Evolutionary conservation across 352 stramenopile species (phyloP).

Genomic region (Pythium coloratum): DNA sequence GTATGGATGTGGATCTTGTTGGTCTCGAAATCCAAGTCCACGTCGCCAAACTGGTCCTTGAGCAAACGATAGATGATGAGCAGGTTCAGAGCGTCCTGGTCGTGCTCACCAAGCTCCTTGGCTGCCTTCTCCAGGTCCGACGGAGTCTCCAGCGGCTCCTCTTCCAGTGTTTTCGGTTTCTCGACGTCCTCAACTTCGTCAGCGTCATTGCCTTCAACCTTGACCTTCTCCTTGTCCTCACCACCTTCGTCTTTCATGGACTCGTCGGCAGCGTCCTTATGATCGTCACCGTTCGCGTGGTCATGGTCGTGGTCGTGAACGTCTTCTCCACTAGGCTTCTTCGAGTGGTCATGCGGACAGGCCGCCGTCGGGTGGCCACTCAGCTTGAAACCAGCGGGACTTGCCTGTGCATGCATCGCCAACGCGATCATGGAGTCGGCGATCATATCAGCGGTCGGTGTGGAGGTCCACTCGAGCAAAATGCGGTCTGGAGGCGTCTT

Average conservation of each 20-base stretch:
- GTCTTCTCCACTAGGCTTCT: conserved; percentile 30
- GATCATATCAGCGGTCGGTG: conserved; percentile 94
- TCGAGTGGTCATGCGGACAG: conserved; percentile 80
- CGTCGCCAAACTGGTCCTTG: conserved; percentile 86
- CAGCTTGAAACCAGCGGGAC: conserved; percentile 80
- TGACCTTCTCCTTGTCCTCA: conserved; percentile 26
- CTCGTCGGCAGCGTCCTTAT: conserved; percentile 3
- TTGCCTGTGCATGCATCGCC: conserved; percentile 93
- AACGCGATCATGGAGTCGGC: conserved; percentile 95
- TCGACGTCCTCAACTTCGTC: conserved; percentile 24
- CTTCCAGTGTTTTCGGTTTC: conserved; percentile 26
- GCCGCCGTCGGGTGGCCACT: conserved; percentile 69
- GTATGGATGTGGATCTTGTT: conserved; percentile 88
- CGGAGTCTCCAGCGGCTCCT: conserved; percentile 30
- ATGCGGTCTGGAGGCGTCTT: conserved; percentile 37
- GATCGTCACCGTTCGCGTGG: neutral
- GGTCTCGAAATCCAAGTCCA: conserved; percentile 84
- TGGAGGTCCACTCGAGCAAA: conserved; percentile 87
- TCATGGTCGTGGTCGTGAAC: conserved; percentile 13
- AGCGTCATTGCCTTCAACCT: conserved; percentile 26
- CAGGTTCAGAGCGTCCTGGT: conserved; percentile 84
- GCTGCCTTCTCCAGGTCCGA: conserved; percentile 56
- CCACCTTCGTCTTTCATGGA: conserved; percentile 21
- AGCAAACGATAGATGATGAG: conserved; percentile 81
- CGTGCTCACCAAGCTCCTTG: conserved; percentile 56